These are phyloP conservation scores for Aspergillus olivimuriae DNA, from an alignment of 495 filamentous ascomycete genomes.

Conservation along the genomic window DNA sequence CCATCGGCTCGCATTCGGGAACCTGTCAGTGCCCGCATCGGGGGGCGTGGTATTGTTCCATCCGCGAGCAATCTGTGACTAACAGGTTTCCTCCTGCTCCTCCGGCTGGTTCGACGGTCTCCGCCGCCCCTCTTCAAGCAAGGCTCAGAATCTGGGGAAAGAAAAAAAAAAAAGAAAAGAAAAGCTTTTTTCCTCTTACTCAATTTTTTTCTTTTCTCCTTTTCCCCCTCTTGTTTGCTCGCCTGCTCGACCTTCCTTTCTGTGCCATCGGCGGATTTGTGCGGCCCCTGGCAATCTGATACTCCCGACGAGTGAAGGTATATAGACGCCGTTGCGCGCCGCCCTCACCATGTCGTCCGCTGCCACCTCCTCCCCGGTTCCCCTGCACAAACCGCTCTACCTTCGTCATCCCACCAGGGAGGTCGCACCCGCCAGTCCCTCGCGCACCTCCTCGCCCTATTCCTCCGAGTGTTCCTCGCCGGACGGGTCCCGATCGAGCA, in stretches of 20 bases:
- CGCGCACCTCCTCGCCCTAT: constrained; percentile 32
- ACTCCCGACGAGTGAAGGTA: constrained; percentile 17
- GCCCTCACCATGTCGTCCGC: constrained; percentile 32
- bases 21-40: constrained; percentile 20
- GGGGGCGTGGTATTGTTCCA: constrained; percentile 16
- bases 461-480: constrained; percentile 31
- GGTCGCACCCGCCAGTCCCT: constrained; percentile 16
- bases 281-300: background rate
- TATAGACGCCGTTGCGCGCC: constrained; percentile 25
- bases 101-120: constrained; percentile 12
- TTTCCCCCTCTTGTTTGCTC: background rate
- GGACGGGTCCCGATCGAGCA: constrained; percentile 37
- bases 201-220: background rate
- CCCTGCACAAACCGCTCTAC: constrained; percentile 21
- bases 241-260: background rate
- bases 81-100: constrained; percentile 32
- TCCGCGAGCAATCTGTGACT: constrained; percentile 37
- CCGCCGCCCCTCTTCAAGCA: constrained; percentile 21
- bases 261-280: too few species aligned
- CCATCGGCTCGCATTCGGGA: constrained; percentile 12
- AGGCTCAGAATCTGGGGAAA: constrained; percentile 31
- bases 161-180: constrained; percentile 15
- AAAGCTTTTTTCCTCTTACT: constrained; percentile 19
- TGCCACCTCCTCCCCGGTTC: constrained; percentile 15
- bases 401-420: constrained; percentile 20